Conservation (phyloP, 495 filamentous ascomycete species). For the Neurospora sp. region DNA sequence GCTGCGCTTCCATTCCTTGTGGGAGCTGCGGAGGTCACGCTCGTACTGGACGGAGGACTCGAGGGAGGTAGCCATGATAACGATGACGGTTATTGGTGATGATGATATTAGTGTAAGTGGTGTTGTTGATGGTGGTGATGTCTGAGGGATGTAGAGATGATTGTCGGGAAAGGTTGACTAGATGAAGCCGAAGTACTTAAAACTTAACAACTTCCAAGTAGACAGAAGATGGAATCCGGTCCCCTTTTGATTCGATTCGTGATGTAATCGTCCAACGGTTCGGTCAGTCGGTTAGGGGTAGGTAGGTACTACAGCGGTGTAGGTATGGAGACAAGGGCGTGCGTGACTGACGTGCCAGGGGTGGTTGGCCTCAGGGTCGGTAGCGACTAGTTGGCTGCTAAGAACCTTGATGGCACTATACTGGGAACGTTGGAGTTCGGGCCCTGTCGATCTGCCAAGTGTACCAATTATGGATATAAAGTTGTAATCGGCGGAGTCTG, state of each 20-base stretch:
- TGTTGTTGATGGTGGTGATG: neutral
- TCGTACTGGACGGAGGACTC: constrained; percentile 15
- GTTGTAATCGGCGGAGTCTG: neutral
- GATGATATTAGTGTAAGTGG: neutral
- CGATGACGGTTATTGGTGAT: neutral
- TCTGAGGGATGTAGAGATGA: neutral
- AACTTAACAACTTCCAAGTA: neutral
- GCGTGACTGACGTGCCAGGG: neutral
- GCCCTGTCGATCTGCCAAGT: neutral
- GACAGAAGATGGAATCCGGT: neutral
- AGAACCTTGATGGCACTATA: neutral
- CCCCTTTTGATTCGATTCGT: neutral
- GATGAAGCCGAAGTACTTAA: neutral
- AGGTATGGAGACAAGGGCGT: neutral
- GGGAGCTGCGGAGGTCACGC: constrained; percentile 34
- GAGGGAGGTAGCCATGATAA: constrained; percentile 11
- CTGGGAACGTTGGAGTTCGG: neutral
- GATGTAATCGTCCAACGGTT: neutral
- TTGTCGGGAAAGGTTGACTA: neutral
- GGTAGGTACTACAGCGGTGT: neutral
- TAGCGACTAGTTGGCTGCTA: neutral
- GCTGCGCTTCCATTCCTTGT: constrained; percentile 32
- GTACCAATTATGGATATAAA: neutral
- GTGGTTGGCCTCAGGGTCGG: neutral
- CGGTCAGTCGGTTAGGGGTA: neutral